Conservation (phyloP, 495 filamentous ascomycete genomes). For the Astrothelium subdiscretum region DNA sequence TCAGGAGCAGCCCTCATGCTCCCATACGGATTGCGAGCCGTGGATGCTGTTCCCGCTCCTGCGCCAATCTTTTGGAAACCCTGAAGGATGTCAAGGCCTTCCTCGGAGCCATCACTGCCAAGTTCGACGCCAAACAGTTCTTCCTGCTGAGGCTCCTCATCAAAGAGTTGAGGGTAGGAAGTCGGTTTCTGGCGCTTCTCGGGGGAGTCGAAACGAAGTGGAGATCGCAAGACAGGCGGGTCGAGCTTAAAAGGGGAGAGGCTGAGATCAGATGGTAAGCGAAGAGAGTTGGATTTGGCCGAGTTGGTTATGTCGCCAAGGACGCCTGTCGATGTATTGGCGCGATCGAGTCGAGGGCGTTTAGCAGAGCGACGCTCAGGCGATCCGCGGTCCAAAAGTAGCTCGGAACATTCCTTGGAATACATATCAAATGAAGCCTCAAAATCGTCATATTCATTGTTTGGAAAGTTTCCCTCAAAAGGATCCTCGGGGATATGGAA, state of each 20-base stretch:
- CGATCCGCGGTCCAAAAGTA: constrained; percentile 47
- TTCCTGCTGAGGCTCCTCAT: constrained; percentile 40
- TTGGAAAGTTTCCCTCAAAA: constrained; percentile 10
- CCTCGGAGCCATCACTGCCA: constrained; percentile 42
- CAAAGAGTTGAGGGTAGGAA: constrained; percentile 10
- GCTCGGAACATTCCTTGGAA: constrained; percentile 44
- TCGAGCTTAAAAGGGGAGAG: constrained; percentile 26
- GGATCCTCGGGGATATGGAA: constrained; percentile 46
- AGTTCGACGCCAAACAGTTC: constrained; percentile 52
- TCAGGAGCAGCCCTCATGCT: neutral
- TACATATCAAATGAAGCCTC: constrained; percentile 59
- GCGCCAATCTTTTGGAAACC: constrained; percentile 83
- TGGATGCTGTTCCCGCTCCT: neutral
- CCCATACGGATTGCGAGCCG: neutral
- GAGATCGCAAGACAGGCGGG: constrained; percentile 12
- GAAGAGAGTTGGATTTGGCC: constrained; percentile 14
- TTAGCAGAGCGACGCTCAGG: constrained; percentile 64
- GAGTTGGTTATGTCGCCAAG: constrained; percentile 54
- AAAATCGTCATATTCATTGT: constrained; percentile 33
- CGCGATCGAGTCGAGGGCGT: constrained; percentile 47
- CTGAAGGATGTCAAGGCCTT: constrained; percentile 69
- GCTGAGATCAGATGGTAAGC: constrained; percentile 10
- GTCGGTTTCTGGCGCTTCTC: constrained; percentile 18
- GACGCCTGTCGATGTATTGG: constrained; percentile 43
- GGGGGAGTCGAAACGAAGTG: constrained; percentile 19